Percentiles rank a stretch among this genome's conserved stretches.
Conservation (phyloP, 441 rosid genomes). For the Syzygium syzygioides region DNA sequence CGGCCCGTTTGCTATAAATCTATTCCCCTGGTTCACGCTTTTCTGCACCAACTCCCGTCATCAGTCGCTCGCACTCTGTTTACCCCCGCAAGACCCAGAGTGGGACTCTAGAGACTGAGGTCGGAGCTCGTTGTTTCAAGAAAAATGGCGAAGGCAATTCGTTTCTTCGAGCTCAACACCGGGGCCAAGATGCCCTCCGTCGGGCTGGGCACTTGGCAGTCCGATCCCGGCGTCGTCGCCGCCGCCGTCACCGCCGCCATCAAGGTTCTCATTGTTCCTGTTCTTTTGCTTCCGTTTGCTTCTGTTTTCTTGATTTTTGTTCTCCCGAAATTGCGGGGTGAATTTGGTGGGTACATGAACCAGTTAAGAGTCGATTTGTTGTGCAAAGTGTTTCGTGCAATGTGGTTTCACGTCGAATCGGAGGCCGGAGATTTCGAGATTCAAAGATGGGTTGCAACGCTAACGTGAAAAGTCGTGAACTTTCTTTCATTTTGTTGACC, state of each 20-base stretch:
- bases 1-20: not conserved
- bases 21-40: not conserved
- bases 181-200: constrained; percentile 72
- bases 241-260: constrained; percentile 44
- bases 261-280: constrained; percentile 27
- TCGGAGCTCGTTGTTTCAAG: not conserved
- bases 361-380: not conserved
- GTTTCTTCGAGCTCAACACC: constrained; percentile 44
- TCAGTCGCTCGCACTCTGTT: not conserved
- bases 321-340: not conserved
- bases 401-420: not conserved
- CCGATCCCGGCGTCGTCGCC: constrained; percentile 48
- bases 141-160: constrained; percentile 31
- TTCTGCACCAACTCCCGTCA: not conserved
- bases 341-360: not conserved
- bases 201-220: constrained; percentile 69
- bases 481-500: not conserved
- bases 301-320: not conserved
- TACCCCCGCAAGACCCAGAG: not conserved
- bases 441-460: not conserved
- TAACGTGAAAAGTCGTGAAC: not conserved
- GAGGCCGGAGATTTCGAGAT: not conserved
- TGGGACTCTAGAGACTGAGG: not conserved
- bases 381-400: not conserved
- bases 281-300: not conserved